Conservation (phyloP, 2,329 filamentous ascomycete genomes). For the Diaporthe batatas region DNA sequence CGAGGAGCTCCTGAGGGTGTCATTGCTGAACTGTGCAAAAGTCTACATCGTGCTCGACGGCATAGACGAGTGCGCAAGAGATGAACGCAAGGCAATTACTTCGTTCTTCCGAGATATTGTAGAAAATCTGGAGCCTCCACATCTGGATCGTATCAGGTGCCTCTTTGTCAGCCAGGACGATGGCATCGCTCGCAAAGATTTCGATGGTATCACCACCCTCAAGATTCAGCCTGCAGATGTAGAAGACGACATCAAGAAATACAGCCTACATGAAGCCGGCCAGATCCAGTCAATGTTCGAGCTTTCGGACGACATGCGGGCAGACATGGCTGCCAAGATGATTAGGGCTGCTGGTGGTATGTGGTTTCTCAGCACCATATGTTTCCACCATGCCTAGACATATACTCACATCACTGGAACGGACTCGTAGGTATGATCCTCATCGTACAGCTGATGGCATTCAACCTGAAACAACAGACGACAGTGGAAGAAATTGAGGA, state of each 20-base stretch:
- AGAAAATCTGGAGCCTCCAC: constrained; percentile 11
- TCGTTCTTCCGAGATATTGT: constrained; percentile 46
- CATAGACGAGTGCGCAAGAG: constrained; percentile 55
- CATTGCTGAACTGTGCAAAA: constrained; percentile 46
- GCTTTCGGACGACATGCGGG: not conserved
- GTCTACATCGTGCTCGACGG: constrained; percentile 57
- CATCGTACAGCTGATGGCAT: constrained; percentile 7
- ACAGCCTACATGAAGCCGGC: not conserved
- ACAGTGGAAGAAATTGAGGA: constrained; percentile 24
- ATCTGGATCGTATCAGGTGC: constrained; percentile 45
- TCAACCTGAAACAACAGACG: constrained; percentile 13
- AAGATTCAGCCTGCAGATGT: constrained; percentile 42
- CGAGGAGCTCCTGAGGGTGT: constrained; percentile 49
- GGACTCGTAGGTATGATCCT: constrained; percentile 9
- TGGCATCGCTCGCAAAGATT: constrained; percentile 47
- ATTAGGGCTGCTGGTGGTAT: constrained; percentile 2
- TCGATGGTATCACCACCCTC: constrained; percentile 46
- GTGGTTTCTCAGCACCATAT: not conserved
- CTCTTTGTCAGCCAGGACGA: constrained; percentile 56
- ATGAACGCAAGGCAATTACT: constrained; percentile 50
- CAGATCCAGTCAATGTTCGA: constrained; percentile 10
- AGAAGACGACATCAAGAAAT: constrained; percentile 8
- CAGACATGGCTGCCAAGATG: constrained; percentile 7
- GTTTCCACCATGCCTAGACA: not conserved
- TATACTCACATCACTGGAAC: not conserved